Conservation (phyloP, 2,329 filamentous ascomycete genomes). For the Septoria petroselini region DNA sequence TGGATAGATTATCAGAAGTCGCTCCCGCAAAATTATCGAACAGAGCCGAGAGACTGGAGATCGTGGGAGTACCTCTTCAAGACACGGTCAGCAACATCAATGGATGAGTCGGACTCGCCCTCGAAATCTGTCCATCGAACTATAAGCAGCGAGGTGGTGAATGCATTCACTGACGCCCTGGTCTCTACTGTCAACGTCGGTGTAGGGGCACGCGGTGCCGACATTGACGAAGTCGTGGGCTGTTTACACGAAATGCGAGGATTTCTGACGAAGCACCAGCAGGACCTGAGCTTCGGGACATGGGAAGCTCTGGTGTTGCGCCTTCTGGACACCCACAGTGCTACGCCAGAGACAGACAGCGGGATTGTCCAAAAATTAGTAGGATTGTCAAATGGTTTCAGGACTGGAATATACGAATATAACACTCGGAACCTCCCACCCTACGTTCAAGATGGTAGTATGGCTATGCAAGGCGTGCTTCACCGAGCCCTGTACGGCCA, state of each 20-base stretch:
- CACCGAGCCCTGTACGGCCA: slow-evolving; percentile 44
- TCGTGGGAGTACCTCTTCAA: slow-evolving; percentile 35
- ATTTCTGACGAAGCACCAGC: slow-evolving; percentile 30
- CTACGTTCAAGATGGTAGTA: slow-evolving; percentile 48
- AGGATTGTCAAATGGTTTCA: slow-evolving; percentile 41
- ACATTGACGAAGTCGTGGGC: slow-evolving; percentile 36
- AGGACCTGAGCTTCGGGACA: slow-evolving; percentile 41
- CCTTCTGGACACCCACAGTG: slow-evolving; percentile 49
- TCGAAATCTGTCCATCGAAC: slow-evolving; percentile 42
- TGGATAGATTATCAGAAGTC: slow-evolving; percentile 43
- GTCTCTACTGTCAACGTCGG: slow-evolving; percentile 47
- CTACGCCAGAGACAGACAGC: slow-evolving; percentile 47
- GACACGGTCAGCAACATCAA: slow-evolving; percentile 24
- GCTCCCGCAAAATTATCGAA: slow-evolving; percentile 27
- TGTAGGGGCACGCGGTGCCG: slow-evolving; percentile 42
- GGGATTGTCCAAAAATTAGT: slow-evolving; percentile 41
- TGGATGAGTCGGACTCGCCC: slow-evolving; percentile 18
- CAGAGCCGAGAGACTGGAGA: slow-evolving; percentile 32
- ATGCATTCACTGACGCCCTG: slow-evolving; percentile 54
- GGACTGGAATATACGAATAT: slow-evolving; percentile 39
- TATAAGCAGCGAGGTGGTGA: slow-evolving; percentile 58
- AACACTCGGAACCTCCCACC: slow-evolving; percentile 38
- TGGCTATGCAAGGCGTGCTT: slow-evolving; percentile 43
- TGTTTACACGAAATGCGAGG: slow-evolving; percentile 33
- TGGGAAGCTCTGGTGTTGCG: slow-evolving; percentile 51